A percentile compares a stretch with the other conserved stretches of the same genome.
phyloP scores from a whole-genome alignment of 768 basidiomycete genomes.

The Phaeotremella skinneri region DNA sequence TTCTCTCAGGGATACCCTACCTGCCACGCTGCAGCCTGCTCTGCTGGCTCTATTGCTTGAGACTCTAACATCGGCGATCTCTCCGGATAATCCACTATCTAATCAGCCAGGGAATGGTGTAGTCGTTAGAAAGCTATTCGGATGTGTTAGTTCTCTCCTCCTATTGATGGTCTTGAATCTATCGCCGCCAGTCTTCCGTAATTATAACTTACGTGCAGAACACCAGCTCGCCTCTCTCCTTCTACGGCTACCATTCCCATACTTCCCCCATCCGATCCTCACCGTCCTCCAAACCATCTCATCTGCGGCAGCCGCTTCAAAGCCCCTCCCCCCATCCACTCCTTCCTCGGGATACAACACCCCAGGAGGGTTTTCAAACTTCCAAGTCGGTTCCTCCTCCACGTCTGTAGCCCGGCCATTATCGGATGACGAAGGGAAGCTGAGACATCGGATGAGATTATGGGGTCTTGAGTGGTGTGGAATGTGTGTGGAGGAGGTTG shows the following conservation, averaged over 20 bases:
- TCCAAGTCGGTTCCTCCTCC: background rate
- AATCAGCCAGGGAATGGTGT: constrained; percentile 62
- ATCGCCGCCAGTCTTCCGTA: constrained; percentile 6
- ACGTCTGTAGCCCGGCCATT: background rate
- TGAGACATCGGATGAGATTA: constrained; percentile 21
- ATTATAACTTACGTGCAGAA: constrained; percentile 57
- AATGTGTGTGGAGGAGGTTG: constrained; percentile 80
- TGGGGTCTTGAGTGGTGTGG: constrained; percentile 56
- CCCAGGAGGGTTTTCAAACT: constrained; percentile 8
- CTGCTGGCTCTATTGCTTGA: constrained; percentile 69
- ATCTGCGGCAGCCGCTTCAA: constrained; percentile 60
- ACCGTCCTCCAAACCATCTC: constrained; percentile 65
- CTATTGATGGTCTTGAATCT: background rate
- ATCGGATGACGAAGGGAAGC: background rate
- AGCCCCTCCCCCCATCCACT: constrained; percentile 46
- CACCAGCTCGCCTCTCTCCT: constrained; percentile 69
- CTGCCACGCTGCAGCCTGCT: constrained; percentile 59
- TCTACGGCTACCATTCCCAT: constrained; percentile 62
- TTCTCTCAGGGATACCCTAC: constrained; percentile 67
- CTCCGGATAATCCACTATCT: constrained; percentile 49
- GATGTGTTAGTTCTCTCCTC: constrained; percentile 62
- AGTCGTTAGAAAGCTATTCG: constrained; percentile 81
- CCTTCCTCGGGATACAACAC: constrained; percentile 42
- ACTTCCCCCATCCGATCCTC: constrained; percentile 70
- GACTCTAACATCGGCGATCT: constrained; percentile 63